Conservation (phyloP, 371 early-diverging fungal genomes). For the Phascolomyces articulosus region DNA sequence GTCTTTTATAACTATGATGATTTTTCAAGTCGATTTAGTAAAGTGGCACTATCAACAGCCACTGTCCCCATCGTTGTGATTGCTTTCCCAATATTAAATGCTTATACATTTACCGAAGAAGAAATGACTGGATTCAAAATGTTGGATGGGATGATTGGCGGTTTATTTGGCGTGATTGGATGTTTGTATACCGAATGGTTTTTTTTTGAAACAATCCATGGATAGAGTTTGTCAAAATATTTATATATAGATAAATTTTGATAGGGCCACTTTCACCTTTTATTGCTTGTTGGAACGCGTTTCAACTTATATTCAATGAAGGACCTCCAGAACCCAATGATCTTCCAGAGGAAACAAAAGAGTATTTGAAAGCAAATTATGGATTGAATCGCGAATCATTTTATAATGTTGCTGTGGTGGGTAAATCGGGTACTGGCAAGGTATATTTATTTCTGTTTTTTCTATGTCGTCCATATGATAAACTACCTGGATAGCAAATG, state of each 20-base stretch:
- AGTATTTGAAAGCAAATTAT: slow-evolving; percentile 32
- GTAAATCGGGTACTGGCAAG: slow-evolving; percentile 51
- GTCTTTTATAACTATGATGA: slow-evolving; percentile 40
- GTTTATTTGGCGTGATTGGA: slow-evolving; percentile 49
- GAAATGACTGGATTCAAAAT: slow-evolving; percentile 45
- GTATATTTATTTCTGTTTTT: slow-evolving; percentile 15
- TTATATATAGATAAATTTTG: no score
- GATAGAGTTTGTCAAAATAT: no score
- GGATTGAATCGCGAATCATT: slow-evolving; percentile 38
- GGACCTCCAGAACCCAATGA: slow-evolving; percentile 33
- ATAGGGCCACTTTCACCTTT: slow-evolving; percentile 55
- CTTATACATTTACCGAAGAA: slow-evolving; percentile 41
- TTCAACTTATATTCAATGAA: slow-evolving; percentile 43
- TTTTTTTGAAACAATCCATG: no score
- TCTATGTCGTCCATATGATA: background rate
- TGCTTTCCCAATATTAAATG: slow-evolving; percentile 50
- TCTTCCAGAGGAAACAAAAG: slow-evolving; percentile 29
- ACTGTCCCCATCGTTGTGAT: slow-evolving; percentile 51
- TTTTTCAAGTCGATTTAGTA: slow-evolving; percentile 40
- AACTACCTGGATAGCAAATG: background rate
- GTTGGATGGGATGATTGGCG: slow-evolving; percentile 49
- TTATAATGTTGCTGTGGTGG: slow-evolving; percentile 51
- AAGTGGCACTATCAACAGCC: slow-evolving; percentile 43
- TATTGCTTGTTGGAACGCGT: slow-evolving; percentile 44
- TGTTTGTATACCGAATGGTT: slow-evolving; percentile 32